Conservation (phyloP, 345 rosid genomes). For the Boechera stricta region DNA sequence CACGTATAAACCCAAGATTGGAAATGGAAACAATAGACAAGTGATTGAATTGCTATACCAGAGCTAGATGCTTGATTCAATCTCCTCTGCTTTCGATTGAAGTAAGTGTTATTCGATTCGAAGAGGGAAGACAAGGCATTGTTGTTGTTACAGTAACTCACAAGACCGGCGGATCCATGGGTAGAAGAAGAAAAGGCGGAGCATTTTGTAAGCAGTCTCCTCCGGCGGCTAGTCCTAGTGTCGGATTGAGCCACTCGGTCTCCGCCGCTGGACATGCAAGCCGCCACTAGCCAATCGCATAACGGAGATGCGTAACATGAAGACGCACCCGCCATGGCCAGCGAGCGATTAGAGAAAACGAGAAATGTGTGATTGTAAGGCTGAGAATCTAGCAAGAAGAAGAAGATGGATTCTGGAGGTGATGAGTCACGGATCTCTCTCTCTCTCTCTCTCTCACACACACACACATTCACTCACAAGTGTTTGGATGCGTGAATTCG, state of each 20-base stretch:
- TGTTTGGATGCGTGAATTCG: constrained; percentile 20
- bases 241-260: not conserved
- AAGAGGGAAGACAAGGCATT: constrained; percentile 15
- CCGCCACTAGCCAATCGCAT: constrained; percentile 11
- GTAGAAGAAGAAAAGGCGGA: not conserved
- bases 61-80: constrained; percentile 49
- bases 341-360: not conserved
- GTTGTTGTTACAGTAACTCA: constrained; percentile 12
- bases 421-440: constrained; percentile 15
- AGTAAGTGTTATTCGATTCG: not conserved
- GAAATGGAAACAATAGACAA: constrained; percentile 12
- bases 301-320: constrained; percentile 35
- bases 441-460: not conserved
- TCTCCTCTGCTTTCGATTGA: constrained; percentile 37
- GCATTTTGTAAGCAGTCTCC: not conserved
- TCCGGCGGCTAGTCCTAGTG: not conserved
- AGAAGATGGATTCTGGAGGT: constrained; percentile 26
- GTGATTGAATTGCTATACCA: constrained; percentile 34
- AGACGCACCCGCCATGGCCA: constrained; percentile 15
- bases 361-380: constrained; percentile 12
- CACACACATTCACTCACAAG: not conserved
- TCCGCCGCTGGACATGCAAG: constrained; percentile 33
- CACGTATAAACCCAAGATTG: not conserved
- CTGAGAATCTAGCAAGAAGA: constrained; percentile 29
- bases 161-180: constrained; percentile 28